phyloP scores from a whole-genome alignment of 345 rosid species.

The Noccaea bulbosa region DNA sequence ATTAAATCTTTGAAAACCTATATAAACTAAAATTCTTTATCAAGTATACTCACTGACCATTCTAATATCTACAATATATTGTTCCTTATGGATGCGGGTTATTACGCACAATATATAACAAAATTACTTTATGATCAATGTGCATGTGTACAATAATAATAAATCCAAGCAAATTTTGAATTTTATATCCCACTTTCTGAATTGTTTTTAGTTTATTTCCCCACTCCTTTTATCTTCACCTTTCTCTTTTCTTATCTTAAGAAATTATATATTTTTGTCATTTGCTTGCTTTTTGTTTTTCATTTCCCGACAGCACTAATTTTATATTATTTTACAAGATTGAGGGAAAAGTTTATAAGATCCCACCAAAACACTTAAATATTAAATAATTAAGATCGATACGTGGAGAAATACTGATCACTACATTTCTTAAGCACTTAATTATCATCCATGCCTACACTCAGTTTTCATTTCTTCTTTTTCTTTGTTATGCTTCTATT shows the following conservation, averaged over 20 bases:
- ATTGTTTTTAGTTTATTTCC: background rate
- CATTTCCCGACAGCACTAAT: slow-evolving; percentile 40
- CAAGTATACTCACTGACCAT: background rate
- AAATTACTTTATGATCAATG: background rate
- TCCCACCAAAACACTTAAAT: slow-evolving; percentile 33
- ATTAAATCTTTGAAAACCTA: background rate
- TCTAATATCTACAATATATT: background rate
- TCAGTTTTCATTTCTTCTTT: background rate
- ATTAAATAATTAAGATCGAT: slow-evolving; percentile 27
- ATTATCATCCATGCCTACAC: slow-evolving; percentile 14
- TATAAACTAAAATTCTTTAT: background rate
- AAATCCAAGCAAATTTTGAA: slow-evolving; percentile 12
- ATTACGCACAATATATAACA: slow-evolving; percentile 10
- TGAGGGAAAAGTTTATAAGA: slow-evolving; percentile 37
- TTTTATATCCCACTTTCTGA: slow-evolving; percentile 32
- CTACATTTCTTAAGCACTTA: slow-evolving; percentile 21
- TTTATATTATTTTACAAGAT: slow-evolving; percentile 35
- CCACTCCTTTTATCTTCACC: slow-evolving; percentile 23
- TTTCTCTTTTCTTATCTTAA: slow-evolving; percentile 38
- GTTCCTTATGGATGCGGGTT: background rate
- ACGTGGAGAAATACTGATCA: slow-evolving; percentile 39
- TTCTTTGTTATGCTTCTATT: too few relatives aligned
- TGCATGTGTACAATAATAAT: slow-evolving; percentile 3
- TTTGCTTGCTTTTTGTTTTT: slow-evolving; percentile 46
- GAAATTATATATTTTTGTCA: slow-evolving; percentile 21